Evolutionary conservation across 345 rosid genomes (phyloP).

Genomic region (Turnera subulata): DNA sequence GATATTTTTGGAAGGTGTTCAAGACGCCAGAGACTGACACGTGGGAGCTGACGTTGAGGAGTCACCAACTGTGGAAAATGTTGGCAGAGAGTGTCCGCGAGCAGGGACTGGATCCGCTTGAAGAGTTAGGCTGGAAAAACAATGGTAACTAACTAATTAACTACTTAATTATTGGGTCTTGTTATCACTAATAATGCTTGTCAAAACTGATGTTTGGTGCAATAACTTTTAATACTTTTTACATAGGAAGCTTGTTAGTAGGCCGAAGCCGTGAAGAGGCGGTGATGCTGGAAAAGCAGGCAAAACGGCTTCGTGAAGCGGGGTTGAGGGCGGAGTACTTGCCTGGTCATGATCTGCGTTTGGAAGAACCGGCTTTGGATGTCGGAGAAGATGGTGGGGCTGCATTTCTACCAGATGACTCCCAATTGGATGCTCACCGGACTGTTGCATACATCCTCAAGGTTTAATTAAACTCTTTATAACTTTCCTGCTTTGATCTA

Average conservation of each 20-base stretch:
- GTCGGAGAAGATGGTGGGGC: slow-evolving; percentile 62
- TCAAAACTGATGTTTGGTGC: too few species aligned
- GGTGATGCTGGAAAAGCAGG: slow-evolving; percentile 47
- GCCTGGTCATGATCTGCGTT: slow-evolving; percentile 48
- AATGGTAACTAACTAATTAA: slow-evolving; percentile 42
- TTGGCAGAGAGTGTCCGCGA: slow-evolving; percentile 47
- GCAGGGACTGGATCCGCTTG: slow-evolving; percentile 59
- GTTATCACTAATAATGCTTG: too few species aligned
- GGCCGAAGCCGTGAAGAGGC: slow-evolving; percentile 58
- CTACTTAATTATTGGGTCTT: background rate
- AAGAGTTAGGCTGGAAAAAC: slow-evolving; percentile 73
- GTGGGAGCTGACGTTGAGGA: slow-evolving; percentile 66
- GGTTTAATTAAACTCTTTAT: too few species aligned
- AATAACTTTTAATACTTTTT: too few species aligned
- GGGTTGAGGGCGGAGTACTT: slow-evolving; percentile 65
- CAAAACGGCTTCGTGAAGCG: slow-evolving; percentile 55
- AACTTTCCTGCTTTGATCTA: slow-evolving; percentile 8
- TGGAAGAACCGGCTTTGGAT: slow-evolving; percentile 53
- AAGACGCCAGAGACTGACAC: slow-evolving; percentile 57
- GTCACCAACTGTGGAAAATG: slow-evolving; percentile 66
- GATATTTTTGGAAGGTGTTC: slow-evolving; percentile 59
- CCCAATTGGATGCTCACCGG: slow-evolving; percentile 75
- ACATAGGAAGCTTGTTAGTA: slow-evolving; percentile 74
- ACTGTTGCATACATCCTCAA: slow-evolving; percentile 66
- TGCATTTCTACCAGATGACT: slow-evolving; percentile 73